phyloP scores from a whole-genome alignment of 2,329 filamentous ascomycete species.

The Alternaria brassicicola region DNA sequence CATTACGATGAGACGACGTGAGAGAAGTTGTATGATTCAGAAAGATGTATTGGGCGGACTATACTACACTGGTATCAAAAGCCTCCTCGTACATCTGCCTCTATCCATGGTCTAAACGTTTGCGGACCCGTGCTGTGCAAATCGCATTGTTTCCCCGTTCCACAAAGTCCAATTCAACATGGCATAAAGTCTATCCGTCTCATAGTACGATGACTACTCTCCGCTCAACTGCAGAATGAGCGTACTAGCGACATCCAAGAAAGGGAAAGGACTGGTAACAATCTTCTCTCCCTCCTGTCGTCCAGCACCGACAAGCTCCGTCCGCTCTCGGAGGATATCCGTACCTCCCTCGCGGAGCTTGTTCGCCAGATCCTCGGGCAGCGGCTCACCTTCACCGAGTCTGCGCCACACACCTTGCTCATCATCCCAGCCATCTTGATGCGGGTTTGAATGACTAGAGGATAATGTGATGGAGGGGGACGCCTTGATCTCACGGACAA shows the following conservation, averaged over 20 bases:
- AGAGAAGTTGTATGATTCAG: background rate
- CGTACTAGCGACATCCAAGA: constrained; percentile 89
- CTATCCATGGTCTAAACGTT: background rate
- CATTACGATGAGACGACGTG: background rate
- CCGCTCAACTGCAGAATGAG: constrained; percentile 81
- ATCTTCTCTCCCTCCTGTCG: constrained; percentile 81
- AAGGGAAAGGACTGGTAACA: constrained; percentile 92
- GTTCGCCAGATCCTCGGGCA: constrained; percentile 38
- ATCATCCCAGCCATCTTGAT: constrained; percentile 44
- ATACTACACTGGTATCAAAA: constrained; percentile 1
- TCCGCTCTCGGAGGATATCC: constrained; percentile 45
- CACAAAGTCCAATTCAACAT: background rate
- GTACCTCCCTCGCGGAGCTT: constrained; percentile 42
- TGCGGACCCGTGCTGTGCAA: background rate
- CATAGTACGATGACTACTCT: constrained; percentile 24
- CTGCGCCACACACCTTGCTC: constrained; percentile 44
- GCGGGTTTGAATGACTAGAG: constrained; percentile 15
- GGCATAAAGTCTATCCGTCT: background rate
- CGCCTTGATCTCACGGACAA: constrained; percentile 50
- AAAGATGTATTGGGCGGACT: background rate
- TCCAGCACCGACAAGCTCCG: constrained; percentile 55
- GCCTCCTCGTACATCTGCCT: background rate
- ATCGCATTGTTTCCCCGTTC: background rate
- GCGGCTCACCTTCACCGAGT: constrained; percentile 40
- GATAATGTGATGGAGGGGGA: constrained; percentile 26